A percentile compares a stretch with the other conserved stretches of the same genome.
Conservation (phyloP, 257 asterid species). For the Mentha longifolia region DNA sequence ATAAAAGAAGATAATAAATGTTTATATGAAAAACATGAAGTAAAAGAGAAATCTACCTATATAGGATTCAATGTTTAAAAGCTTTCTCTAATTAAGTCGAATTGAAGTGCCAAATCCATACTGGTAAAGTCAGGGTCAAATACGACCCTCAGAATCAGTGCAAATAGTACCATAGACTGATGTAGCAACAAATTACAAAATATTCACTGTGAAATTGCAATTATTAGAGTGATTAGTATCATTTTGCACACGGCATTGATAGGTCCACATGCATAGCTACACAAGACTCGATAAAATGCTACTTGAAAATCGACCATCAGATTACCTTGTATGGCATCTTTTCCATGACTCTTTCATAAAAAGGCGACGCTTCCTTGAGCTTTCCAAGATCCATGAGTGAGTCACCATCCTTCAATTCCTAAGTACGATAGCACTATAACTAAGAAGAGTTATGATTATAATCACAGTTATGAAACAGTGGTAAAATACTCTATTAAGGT, state of each 20-base stretch:
- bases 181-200: too few relatives aligned
- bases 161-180: too few relatives aligned
- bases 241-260: too few relatives aligned
- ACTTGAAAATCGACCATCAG: slow-evolving; percentile 1
- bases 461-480: slow-evolving; percentile 26
- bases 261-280: too few relatives aligned
- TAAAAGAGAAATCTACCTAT: too few relatives aligned
- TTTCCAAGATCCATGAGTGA: slow-evolving; percentile 81
- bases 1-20: not conserved
- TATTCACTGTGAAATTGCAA: too few relatives aligned
- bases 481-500: not conserved
- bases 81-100: not conserved
- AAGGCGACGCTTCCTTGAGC: slow-evolving; percentile 76
- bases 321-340: slow-evolving; percentile 70
- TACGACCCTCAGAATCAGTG: not conserved
- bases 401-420: slow-evolving; percentile 86
- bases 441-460: slow-evolving; percentile 56
- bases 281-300: not conserved
- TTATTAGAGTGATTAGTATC: too few relatives aligned
- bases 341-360: slow-evolving; percentile 75
- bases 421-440: slow-evolving; percentile 67
- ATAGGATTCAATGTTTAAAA: not conserved
- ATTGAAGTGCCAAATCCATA: not conserved
- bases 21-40: not conserved
- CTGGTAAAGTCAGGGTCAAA: not conserved